Conservation (phyloP, 176 grass and related monocot genomes). For the Juncus effusus region DNA sequence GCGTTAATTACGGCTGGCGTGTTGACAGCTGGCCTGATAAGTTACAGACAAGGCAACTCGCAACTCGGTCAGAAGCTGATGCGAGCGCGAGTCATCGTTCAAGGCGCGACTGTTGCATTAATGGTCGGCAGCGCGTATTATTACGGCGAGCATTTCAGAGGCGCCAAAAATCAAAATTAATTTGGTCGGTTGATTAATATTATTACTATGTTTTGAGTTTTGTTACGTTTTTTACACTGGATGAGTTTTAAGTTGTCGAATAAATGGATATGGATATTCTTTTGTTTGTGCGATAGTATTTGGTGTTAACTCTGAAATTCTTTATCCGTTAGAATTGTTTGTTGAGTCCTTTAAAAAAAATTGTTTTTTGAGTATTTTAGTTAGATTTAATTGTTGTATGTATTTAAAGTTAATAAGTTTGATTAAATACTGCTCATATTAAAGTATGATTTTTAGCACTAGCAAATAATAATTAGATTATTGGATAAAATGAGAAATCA, state of each 20-base stretch:
- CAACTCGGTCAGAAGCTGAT: slow-evolving; percentile 80
- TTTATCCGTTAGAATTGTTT: no score
- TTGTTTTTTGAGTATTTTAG: no score
- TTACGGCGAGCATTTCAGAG: slow-evolving; percentile 69
- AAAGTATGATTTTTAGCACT: no score
- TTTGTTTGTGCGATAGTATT: no score
- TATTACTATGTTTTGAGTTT: neutral
- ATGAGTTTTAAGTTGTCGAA: slow-evolving; percentile 9
- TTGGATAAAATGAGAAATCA: no score
- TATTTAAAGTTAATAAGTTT: no score
- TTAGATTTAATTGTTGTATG: no score
- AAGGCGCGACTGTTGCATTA: slow-evolving; percentile 85
- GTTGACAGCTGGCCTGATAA: slow-evolving; percentile 75
- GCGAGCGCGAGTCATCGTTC: slow-evolving; percentile 71
- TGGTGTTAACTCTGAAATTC: no score
- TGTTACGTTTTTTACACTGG: slow-evolving; percentile 3
- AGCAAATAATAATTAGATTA: no score
- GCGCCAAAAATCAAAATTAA: slow-evolving; percentile 33
- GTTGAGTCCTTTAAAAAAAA: no score
- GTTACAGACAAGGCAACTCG: slow-evolving; percentile 88
- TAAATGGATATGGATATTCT: slow-evolving; percentile 1
- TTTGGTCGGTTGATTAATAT: neutral
- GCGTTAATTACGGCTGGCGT: slow-evolving; percentile 86
- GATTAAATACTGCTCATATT: no score
- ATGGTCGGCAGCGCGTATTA: slow-evolving; percentile 89